Evolutionary conservation across 2,329 filamentous ascomycete species (phyloP).

Genomic region (Diaporthe destruens): DNA sequence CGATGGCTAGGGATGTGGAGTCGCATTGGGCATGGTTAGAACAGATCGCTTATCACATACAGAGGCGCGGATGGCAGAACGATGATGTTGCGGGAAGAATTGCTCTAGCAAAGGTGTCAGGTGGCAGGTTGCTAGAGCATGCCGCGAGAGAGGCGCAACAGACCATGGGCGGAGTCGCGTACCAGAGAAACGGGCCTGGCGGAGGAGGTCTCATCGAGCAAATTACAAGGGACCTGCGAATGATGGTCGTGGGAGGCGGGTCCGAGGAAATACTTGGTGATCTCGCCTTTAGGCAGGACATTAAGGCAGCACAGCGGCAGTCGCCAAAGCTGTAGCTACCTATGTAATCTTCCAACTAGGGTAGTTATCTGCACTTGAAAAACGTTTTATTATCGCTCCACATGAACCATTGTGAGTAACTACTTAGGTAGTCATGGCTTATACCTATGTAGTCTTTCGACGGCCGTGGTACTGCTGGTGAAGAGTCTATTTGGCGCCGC

Average conservation of each 20-base stretch:
- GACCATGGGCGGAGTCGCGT: slow-evolving; percentile 62
- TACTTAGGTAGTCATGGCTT: neutral
- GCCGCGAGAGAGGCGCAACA: slow-evolving; percentile 63
- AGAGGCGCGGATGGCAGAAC: slow-evolving; percentile 38
- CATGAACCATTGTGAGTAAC: too few species aligned
- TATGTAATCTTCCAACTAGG: too few species aligned
- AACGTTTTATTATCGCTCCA: too few species aligned
- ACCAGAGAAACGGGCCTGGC: slow-evolving; percentile 55
- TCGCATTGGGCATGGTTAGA: slow-evolving; percentile 70
- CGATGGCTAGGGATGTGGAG: slow-evolving; percentile 68
- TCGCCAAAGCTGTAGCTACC: neutral
- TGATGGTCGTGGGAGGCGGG: slow-evolving; percentile 64
- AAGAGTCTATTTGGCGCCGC: neutral
- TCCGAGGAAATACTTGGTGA: slow-evolving; percentile 64
- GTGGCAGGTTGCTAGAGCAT: slow-evolving; percentile 59
- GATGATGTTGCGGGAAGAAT: slow-evolving; percentile 48
- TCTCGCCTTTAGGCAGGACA: slow-evolving; percentile 59
- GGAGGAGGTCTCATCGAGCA: slow-evolving; percentile 60
- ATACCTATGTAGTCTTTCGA: neutral
- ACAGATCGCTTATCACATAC: slow-evolving; percentile 67
- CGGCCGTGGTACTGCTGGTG: neutral
- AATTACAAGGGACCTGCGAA: slow-evolving; percentile 61
- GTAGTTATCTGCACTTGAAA: too few species aligned
- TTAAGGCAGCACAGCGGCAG: slow-evolving; percentile 34
- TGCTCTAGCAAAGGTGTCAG: slow-evolving; percentile 56